Evolutionary conservation across 1,284 basidiomycete species (phyloP), one percentile per base, ranked within the genome.

Genomic region (Boletus subluridellus): DNA sequence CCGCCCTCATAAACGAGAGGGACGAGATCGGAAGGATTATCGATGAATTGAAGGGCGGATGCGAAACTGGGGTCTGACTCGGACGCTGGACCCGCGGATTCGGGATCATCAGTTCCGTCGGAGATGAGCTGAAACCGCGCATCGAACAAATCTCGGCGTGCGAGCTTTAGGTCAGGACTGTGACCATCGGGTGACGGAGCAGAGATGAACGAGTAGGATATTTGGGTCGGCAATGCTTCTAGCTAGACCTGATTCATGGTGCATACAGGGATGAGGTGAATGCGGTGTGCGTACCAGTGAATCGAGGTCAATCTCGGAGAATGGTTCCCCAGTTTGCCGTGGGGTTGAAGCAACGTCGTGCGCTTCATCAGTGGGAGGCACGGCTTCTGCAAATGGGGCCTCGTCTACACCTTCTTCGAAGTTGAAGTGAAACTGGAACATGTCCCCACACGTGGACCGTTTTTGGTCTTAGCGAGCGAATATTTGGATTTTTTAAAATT

Each of bases 1-100:
- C 96, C 96, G 15, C 96, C 96, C 75, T 98, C 96, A 69, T 99
- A 98, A 0, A 95, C 81, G 0, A 94, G 89, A 1, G 95, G 92
- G 11, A 98, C 84, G 12, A 99, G 82, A 74, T 98, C 96, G 0
- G 93, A 94, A 0, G 91, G 87, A 1, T 89, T 84, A 63, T 94
- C 88, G 24, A 94, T 76, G 60, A 89, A 92, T 14, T 78, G 75
- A 2, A 87, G 71, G 0, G 80, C 78, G 6, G 62, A 63, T 30
- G 61, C 35, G 5, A 58, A 50, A 28, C 58, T 55, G 15, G 58
- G 54, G 21, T 60, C 52, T 9, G 55, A 55, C 17, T 56, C 59
- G 12, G 63, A 49, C 11, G 60, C 53, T 51, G 58, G 59, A 45
- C 56, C 66, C 10, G 60, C 63, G 24, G 32, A 14, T 4, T 68